Base-by-base conservation (phyloP, 2,329 filamentous ascomycete species). In the Tricladium varicosporioides region DNA sequence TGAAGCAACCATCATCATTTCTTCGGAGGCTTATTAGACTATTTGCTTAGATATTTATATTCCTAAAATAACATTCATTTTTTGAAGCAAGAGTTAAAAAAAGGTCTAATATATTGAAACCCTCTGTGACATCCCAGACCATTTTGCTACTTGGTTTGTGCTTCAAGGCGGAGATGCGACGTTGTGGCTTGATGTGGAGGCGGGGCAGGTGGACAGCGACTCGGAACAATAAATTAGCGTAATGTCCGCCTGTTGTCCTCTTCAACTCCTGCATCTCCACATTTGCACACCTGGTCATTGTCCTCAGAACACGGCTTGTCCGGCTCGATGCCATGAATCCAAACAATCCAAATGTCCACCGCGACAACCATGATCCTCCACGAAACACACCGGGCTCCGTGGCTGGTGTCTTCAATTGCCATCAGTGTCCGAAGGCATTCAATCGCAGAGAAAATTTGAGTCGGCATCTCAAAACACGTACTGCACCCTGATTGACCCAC, bases 391-490 rank as follows among this genome's bases (percentile, higher is more conserved):
- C 53, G 27, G 36, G n/a, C 14, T 16, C 40, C n/a, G 19, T 15
- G 11, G 16, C 15, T 5, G 54, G 58, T 2, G 33, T 48, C 7
- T 64, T 64, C 32, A 45, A 16, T n/a, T 66, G 64, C 33, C 36
- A 57, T 5, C 53, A 62, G 31, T 65, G 63, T 42, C 43, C 58
- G 5, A 66, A 62, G 48, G 32, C 46, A 1, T 66, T 66, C 49
- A 66, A 60, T 52, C 53, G 64, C n/a, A 54, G 64, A n/a, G 64
- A 66, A 27, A 66, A 66, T 51, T 45, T 66, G 19, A 65, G 61
- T 53, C 62, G 64, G 2, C 64, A 66, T 60, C 45, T 62, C 33
- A 66, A 64, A 54, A 62, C 63, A 27, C 62, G 62, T 64, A 59
- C 14, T 27, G 22, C 3, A 27, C 22, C 22, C 22, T 27, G 22